Evolutionary conservation across 1,284 basidiomycete genomes (phyloP), one percentile per base, ranked within the genome.

Genomic region (Thecaphora frezii): DNA sequence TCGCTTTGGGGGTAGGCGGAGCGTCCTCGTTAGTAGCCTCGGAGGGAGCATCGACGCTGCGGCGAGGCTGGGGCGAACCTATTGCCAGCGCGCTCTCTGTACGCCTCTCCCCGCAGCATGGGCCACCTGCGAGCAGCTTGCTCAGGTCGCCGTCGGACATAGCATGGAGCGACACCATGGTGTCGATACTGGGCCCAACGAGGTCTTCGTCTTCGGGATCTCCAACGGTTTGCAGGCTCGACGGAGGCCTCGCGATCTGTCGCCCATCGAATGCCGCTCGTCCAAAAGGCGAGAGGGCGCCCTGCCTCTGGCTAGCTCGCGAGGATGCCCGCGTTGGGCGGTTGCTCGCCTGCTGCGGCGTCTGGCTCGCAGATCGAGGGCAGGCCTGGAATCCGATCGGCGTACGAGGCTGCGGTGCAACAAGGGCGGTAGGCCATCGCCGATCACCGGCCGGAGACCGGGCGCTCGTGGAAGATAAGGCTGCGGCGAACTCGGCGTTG

Each of bases 21-120:
- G 21, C 10, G 9, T 50, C 38, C 2, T 51, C 37, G 42, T 51
- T 53, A 24, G 58, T 53, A n/a, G 57, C 45, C 39, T 66, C 51
- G 12, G 45, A 22, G 24, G 51, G 52, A 4, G 59, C 50, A 36
- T 66, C 53, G 2, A 53, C 46, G n/a, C 58, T 53, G 18, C 55
- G 50, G 26, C 43, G 42, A 1, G 64, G 58, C 13, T 58, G 52
- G 0, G 64, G 56, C 24, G 53, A 23, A 8, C 8, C 18, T 18
- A 36, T 36, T 36, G 33, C 10, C 10, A 36, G 33, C 33, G 18
- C 33, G 33, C 18, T 36, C 33, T 36, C 33, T 18, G 33, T 18
- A 36, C 10, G 33, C 33, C 33, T 36, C 10, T 10, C 10, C 10
- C 33, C 33, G 19, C 14, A 39, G 38, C 18, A n/a, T 18, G 9